Evolutionary conservation across 2,329 filamentous ascomycete species (phyloP), one percentile per base, ranked within the genome.

Genomic region (Rutstroemia sp.): DNA sequence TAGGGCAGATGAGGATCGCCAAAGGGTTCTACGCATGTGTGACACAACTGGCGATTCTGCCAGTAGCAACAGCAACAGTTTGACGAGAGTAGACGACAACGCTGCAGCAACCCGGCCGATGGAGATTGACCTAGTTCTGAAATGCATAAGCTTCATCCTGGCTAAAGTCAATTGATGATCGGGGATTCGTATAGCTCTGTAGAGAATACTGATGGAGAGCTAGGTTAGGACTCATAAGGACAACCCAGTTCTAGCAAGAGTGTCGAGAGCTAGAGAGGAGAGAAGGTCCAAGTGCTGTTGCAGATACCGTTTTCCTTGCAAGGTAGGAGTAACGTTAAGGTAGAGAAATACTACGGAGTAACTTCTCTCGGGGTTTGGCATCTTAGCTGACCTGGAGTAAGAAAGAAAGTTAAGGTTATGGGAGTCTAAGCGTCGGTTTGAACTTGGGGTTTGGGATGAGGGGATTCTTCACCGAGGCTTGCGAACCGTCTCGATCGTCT

Each of bases 1-100:
- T 50, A 55, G 46, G 59, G 54, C 38, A 57, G 56, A 58, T 62
- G 59, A 56, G 38, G 60, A 63, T 63, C 62, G 57, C 34, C 57
- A 49, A 51, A 46, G 54, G 53, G 55, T 49, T 54, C 57, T n/a
- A 37, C 9, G 19, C 19, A 47, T 45, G 42, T 57, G 42, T 52
- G 23, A 54, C 52, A 42, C 25, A 9, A 41, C 27, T 46, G 42
- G 42, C 10, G 19, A 10, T 45, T 45, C 19, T 45, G 42, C 8
- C 21, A 6, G 21, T 46, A 21, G 25, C 23, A 48, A n/a, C n/a
- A 52, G 23, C 16, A 46, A 2, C 6, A 34, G 10, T 30, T 21
- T 30, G 49, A 54, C 8, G 10, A 21, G 5, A 34, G 30, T 10
- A 23, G 44, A 46, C 23, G 38, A 41, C 18, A 41, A 30, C 27